Conservation (phyloP, 208 protist species). For the Trichomonas tenax region DNA sequence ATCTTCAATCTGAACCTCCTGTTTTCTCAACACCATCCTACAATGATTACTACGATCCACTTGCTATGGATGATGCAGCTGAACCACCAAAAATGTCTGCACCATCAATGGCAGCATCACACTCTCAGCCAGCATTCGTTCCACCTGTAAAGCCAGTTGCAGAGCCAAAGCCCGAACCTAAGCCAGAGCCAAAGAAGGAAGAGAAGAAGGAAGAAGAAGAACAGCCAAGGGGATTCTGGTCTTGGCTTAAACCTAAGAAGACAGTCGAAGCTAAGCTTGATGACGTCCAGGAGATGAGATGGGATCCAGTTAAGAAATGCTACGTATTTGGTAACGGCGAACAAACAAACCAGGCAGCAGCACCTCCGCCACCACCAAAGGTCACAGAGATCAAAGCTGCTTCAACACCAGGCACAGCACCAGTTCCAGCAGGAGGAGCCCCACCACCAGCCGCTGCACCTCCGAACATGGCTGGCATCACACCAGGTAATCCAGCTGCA, state of each 20-base stretch:
- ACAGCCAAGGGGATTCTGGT: background rate
- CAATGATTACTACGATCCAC: background rate
- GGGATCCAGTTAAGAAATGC: background rate
- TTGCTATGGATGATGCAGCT: background rate
- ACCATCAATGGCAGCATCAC: background rate
- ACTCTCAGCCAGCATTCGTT: background rate
- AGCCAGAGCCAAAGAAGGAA: background rate
- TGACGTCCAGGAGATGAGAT: background rate
- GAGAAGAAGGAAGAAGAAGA: background rate
- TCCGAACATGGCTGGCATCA: background rate
- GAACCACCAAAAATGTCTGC: background rate
- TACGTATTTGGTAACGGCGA: background rate
- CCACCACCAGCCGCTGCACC: too few species aligned
- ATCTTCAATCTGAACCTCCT: too few species aligned
- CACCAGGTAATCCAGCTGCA: background rate
- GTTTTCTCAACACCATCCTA: background rate
- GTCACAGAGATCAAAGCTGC: background rate
- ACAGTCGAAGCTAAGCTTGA: background rate
- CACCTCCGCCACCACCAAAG: background rate
- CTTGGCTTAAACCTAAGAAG: background rate
- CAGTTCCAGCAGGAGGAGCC: too few species aligned
- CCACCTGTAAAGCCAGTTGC: background rate
- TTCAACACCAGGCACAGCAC: background rate
- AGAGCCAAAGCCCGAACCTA: background rate
- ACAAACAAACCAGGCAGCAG: background rate